A percentile compares a stretch with the other conserved stretches of the same genome.
These are phyloP conservation scores for Corallochytrium limacisporum DNA, from an alignment of 78 protist genomes.

Conservation along the genomic window DNA sequence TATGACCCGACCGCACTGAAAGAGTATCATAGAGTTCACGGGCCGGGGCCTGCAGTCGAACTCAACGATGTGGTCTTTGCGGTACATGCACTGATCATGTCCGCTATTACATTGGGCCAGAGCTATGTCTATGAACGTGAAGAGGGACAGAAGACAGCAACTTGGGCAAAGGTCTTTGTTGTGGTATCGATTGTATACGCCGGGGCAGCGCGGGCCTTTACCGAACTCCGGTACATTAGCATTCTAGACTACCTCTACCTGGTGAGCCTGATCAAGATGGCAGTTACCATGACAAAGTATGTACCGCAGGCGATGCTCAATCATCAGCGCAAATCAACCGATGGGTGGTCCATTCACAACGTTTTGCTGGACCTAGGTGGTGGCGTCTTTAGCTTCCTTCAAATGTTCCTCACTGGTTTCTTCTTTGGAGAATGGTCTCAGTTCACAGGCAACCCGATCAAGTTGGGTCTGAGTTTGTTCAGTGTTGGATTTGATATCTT, in stretches of 20 bases:
- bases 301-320: slow-evolving; percentile 52
- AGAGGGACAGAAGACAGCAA: slow-evolving; percentile 2
- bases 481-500: slow-evolving; percentile 61
- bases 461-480: slow-evolving; percentile 57
- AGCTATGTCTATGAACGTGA: slow-evolving; percentile 44
- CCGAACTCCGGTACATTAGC: not conserved
- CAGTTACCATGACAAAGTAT: slow-evolving; percentile 55
- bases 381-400: slow-evolving; percentile 58
- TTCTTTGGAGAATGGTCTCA: slow-evolving; percentile 27
- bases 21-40: slow-evolving; percentile 19
- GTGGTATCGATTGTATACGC: too few species aligned
- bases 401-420: slow-evolving; percentile 43
- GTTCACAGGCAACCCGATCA: slow-evolving; percentile 65
- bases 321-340: slow-evolving; percentile 45
- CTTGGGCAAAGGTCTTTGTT: not conserved
- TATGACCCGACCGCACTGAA: slow-evolving; percentile 13
- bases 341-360: slow-evolving; percentile 75
- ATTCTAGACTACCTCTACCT: not conserved
- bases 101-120: slow-evolving; percentile 41
- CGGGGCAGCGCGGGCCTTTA: too few species aligned
- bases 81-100: slow-evolving; percentile 55
- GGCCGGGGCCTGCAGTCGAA: slow-evolving; percentile 45
- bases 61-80: slow-evolving; percentile 71
- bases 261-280: slow-evolving; percentile 38
- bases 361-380: slow-evolving; percentile 77